Evolutionary conservation across 2,329 filamentous ascomycete genomes (phyloP).

Genomic region (Stagonosporopsis rhizophila): DNA sequence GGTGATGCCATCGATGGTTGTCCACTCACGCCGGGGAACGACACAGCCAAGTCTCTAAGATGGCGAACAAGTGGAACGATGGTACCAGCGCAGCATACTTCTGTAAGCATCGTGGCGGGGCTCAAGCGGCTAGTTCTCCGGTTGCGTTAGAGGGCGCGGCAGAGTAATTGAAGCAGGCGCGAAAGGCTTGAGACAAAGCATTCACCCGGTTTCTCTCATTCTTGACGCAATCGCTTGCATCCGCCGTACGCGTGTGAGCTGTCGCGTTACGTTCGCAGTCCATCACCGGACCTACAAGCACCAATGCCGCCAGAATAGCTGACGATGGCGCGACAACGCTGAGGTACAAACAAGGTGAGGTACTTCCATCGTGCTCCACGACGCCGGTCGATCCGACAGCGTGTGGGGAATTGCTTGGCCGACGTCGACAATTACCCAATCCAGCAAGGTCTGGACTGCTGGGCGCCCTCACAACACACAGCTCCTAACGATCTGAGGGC

Average conservation of each 20-base stretch:
- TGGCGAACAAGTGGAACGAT: slow-evolving; percentile 26
- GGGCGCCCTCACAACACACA: slow-evolving; percentile 20
- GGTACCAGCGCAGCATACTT: slow-evolving; percentile 24
- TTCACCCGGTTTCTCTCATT: background rate
- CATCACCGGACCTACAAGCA: background rate
- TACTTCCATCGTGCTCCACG: slow-evolving; percentile 19
- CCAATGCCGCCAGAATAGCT: background rate
- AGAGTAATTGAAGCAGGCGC: slow-evolving; percentile 23
- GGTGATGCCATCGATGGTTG: slow-evolving; percentile 21
- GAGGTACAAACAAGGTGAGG: slow-evolving; percentile 21
- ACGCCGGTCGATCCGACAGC: slow-evolving; percentile 34
- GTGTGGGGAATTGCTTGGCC: slow-evolving; percentile 43
- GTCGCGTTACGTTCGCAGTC: background rate
- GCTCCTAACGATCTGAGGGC: slow-evolving; percentile 28
- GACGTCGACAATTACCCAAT: slow-evolving; percentile 38
- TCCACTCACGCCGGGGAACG: slow-evolving; percentile 27
- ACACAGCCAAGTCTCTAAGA: slow-evolving; percentile 26
- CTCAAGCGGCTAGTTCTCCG: slow-evolving; percentile 26
- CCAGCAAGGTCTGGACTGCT: slow-evolving; percentile 19
- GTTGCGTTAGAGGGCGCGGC: slow-evolving; percentile 17
- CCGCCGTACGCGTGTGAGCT: background rate
- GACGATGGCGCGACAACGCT: background rate
- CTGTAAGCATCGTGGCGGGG: slow-evolving; percentile 25
- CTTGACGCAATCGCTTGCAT: background rate
- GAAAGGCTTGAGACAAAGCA: slow-evolving; percentile 4